These are phyloP conservation scores for Sanghuangporus weigelae DNA, from an alignment of 1,284 basidiomycete genomes.

Conservation along the genomic window DNA sequence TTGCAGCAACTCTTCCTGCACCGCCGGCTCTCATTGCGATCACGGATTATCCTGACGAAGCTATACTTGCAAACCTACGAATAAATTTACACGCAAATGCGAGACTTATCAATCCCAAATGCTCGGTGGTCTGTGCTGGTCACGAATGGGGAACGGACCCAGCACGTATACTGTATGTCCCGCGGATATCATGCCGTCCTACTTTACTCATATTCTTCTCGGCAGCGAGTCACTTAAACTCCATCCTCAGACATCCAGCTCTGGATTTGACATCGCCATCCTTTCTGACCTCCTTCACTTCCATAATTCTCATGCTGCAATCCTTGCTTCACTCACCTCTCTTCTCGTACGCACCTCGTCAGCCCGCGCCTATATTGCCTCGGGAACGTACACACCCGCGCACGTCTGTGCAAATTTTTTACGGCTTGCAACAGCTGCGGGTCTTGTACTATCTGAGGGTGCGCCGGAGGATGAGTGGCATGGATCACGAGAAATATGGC, in stretches of 20 bases:
- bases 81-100: constrained; percentile 49
- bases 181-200: neutral
- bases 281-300: constrained; percentile 70
- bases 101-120: constrained; percentile 30
- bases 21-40: constrained; percentile 47
- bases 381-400: constrained; percentile 55
- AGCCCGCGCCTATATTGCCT: constrained; percentile 52
- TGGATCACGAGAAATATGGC: constrained; percentile 15
- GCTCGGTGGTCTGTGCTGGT: constrained; percentile 40
- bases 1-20: constrained; percentile 42
- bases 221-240: neutral
- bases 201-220: neutral
- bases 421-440: constrained; percentile 32
- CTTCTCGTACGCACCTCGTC: constrained; percentile 40
- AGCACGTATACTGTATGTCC: constrained; percentile 39
- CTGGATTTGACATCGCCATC: constrained; percentile 54
- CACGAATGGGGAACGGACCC: constrained; percentile 62
- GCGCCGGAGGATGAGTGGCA: constrained; percentile 19
- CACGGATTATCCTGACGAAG: constrained; percentile 64
- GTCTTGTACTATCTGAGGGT: constrained; percentile 45
- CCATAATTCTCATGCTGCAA: constrained; percentile 50
- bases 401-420: constrained; percentile 55
- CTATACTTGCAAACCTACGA: constrained; percentile 50
- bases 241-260: constrained; percentile 1
- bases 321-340: constrained; percentile 42